Evolutionary conservation across 805 yeast species (phyloP), one percentile per base, ranked within the genome.

Genomic region (Lachancea quebecensis): DNA sequence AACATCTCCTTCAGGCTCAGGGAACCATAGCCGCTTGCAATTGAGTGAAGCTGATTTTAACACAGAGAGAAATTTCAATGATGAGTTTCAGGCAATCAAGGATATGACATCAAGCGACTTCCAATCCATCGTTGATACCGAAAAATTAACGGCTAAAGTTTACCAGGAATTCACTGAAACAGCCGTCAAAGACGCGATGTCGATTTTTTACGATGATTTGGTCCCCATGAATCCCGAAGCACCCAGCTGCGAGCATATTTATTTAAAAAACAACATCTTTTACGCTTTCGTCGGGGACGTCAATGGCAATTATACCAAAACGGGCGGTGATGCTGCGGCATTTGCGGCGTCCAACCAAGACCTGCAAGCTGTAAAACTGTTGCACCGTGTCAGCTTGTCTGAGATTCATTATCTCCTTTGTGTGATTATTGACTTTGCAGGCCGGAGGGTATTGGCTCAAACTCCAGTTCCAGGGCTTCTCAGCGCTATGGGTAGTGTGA

Each of bases 381-480:
- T 91, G 60, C 84, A 84, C 68, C 71, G 79, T 54, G 66, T 83
- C 37, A 87, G 84, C 55, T 59, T 78, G 30, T 68, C 67, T 10
- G 86, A 81, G 38, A 71, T 89, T 34, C 77, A 79, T 57, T 82
- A 83, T 42, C 71, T 91, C 48, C 77, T 86, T 55, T 85, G 97
- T 3, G 75, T 90, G n/a, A 74, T 89, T 47, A 86, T 91, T 45
- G 98, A 91, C 65, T 91, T 78, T 67, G 80, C 85, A 59, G 99
- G 98, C 50, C 82, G 79, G 57, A 78, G 98, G 64, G 72, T 91
- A 32, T 75, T 91, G 33, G 87, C 95, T 63, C 98, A 91, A 69
- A 86, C 96, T 11, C 96, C 96, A 10, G 95, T 91, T 37, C 99
- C 99, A 12, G 98, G 98, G 48, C 61, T 72, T 34, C 67, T 69